Percentiles rank a stretch among this genome's conserved stretches.
Evolutionary conservation across 352 stramenopile species (phyloP).

Genomic region (Globisporangium nagaii): DNA sequence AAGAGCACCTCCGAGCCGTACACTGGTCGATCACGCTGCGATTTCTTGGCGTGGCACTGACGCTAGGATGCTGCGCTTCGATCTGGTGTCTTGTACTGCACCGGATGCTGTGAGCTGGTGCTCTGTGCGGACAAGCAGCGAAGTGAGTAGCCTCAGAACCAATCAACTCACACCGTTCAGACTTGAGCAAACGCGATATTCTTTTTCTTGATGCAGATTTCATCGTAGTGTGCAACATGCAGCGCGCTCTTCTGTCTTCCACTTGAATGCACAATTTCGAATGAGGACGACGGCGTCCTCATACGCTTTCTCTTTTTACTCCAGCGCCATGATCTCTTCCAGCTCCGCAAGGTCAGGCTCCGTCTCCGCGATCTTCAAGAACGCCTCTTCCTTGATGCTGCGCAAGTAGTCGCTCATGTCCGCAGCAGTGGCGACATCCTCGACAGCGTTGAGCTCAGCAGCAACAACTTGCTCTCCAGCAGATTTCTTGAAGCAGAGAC

Average conservation of each 20-base stretch:
- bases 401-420: slow-evolving; percentile 5
- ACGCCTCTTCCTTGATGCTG: slow-evolving; percentile 14
- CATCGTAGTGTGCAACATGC: neutral
- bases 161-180: neutral
- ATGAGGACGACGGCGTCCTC: neutral
- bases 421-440: neutral
- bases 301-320: slow-evolving; percentile 14
- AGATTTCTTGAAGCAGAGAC: slow-evolving; percentile 47
- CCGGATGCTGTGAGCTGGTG: neutral
- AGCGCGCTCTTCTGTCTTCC: neutral
- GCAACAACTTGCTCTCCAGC: neutral
- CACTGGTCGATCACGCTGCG: slow-evolving; percentile 36
- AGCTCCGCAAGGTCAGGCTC: slow-evolving; percentile 18
- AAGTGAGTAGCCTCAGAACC: neutral
- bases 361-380: slow-evolving; percentile 5
- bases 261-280: neutral
- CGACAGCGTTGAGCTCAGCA: neutral
- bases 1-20: slow-evolving; percentile 27
- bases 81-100: slow-evolving; percentile 8
- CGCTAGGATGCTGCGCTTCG: slow-evolving; percentile 6
- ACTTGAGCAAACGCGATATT: neutral
- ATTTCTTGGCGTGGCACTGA: slow-evolving; percentile 22
- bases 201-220: neutral
- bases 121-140: too few species aligned
- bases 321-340: slow-evolving; percentile 28